Evolutionary conservation across 768 basidiomycete genomes (phyloP).

Genomic region (Dentipellis fragilis): DNA sequence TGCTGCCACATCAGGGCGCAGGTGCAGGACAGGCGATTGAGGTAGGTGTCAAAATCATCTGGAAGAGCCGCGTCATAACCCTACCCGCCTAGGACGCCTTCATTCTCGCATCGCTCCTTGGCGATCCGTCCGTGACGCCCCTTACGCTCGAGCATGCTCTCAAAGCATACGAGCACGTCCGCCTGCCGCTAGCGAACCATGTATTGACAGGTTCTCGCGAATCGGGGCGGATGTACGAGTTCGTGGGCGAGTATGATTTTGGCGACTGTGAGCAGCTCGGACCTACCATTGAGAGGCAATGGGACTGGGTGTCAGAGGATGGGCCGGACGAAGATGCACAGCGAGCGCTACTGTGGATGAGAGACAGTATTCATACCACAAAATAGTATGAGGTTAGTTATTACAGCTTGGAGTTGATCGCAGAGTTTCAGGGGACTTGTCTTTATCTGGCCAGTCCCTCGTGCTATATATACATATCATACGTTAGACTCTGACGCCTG

Average conservation of each 20-base stretch:
- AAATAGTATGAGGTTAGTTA: too few relatives aligned
- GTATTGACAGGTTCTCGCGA: constrained; percentile 15
- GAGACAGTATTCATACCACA: not conserved
- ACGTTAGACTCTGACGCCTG: too few relatives aligned
- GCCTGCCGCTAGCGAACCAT: constrained; percentile 19
- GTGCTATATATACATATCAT: too few relatives aligned
- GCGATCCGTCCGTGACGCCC: constrained; percentile 14
- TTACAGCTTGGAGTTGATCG: too few relatives aligned
- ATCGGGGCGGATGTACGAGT: constrained; percentile 20
- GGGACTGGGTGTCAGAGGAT: constrained; percentile 28
- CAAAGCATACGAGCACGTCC: constrained; percentile 20
- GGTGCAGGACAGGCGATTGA: constrained; percentile 27
- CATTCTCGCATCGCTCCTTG: constrained; percentile 20
- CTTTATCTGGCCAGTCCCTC: too few relatives aligned
- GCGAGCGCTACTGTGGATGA: not conserved
- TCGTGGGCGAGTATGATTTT: constrained; percentile 26
- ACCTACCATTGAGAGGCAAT: constrained; percentile 29
- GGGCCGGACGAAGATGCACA: not conserved
- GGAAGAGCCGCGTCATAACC: too few relatives aligned
- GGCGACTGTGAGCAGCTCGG: constrained; percentile 26
- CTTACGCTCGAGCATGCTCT: constrained; percentile 15
- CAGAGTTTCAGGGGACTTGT: too few relatives aligned
- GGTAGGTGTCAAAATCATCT: constrained; percentile 6
- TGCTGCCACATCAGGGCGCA: constrained; percentile 24
- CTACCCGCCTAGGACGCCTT: constrained; percentile 20